phyloP scores from a whole-genome alignment of 108 stramenopile species.

The Cylindrotheca fusiformis region DNA sequence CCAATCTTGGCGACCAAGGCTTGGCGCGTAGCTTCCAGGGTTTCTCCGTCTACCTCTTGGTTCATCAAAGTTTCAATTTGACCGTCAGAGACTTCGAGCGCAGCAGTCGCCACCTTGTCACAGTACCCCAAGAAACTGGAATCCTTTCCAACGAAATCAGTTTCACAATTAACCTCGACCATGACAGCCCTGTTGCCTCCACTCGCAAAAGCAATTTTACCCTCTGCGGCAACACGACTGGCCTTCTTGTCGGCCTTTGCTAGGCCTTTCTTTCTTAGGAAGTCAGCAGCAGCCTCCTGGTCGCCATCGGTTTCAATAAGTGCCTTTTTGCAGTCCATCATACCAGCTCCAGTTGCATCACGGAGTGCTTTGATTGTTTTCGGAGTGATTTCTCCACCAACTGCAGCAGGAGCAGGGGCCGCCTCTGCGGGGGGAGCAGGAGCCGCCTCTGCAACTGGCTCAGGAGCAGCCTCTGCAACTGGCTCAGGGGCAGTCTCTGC shows the following conservation, averaged over 20 bases:
- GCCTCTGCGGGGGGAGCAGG: conserved; percentile 1
- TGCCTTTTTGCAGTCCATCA: conserved; percentile 88
- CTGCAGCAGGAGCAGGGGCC: not conserved
- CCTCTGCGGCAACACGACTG: conserved; percentile 68
- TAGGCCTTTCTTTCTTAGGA: conserved; percentile 66
- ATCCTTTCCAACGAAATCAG: conserved; percentile 83
- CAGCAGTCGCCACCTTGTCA: conserved; percentile 47
- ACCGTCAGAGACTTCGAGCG: conserved; percentile 12
- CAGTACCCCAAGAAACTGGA: conserved; percentile 57
- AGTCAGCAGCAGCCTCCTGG: conserved; percentile 55
- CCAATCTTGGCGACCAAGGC: conserved; percentile 65
- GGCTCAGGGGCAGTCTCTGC: not conserved
- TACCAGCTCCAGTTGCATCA: conserved; percentile 73
- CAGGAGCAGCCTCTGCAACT: conserved; percentile 11
- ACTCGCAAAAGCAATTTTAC: conserved; percentile 57
- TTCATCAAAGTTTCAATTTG: conserved; percentile 8
- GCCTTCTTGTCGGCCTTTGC: conserved; percentile 81
- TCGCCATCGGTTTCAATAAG: conserved; percentile 68
- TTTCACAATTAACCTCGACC: conserved; percentile 83
- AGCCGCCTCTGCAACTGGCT: not conserved
- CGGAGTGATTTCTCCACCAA: conserved; percentile 17
- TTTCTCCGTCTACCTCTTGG: conserved; percentile 1
- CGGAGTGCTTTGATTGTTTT: conserved; percentile 65
- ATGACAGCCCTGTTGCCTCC: conserved; percentile 47
- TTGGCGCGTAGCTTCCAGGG: conserved; percentile 40